Evolutionary conservation across 768 basidiomycete genomes (phyloP).

Genomic region (Lenzites betulinus): DNA sequence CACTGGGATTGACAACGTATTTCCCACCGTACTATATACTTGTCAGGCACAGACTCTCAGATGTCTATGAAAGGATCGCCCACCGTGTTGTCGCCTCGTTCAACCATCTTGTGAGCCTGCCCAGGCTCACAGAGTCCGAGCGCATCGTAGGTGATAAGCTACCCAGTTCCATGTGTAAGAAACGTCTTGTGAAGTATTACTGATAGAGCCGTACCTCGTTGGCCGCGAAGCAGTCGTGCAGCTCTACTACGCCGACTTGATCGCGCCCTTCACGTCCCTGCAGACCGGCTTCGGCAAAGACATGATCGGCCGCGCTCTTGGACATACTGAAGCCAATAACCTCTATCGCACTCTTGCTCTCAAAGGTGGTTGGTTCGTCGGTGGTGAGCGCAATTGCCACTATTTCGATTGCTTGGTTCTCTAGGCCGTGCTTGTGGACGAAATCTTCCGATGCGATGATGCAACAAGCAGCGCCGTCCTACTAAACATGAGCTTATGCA

Average conservation of each 20-base stretch:
- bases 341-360: slow-evolving; percentile 73
- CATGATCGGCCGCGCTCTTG: slow-evolving; percentile 63
- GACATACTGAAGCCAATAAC: slow-evolving; percentile 83
- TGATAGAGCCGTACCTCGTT: slow-evolving; percentile 76
- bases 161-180: neutral
- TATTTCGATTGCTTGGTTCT: slow-evolving; percentile 88
- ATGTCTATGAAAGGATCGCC: slow-evolving; percentile 22
- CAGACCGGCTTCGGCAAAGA: slow-evolving; percentile 73
- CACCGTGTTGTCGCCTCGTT: slow-evolving; percentile 78
- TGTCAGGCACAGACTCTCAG: neutral
- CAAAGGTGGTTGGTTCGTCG: slow-evolving; percentile 65
- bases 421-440: slow-evolving; percentile 66
- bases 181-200: too few species aligned
- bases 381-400: slow-evolving; percentile 66
- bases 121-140: slow-evolving; percentile 68
- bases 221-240: slow-evolving; percentile 85
- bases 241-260: slow-evolving; percentile 80
- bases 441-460: slow-evolving; percentile 80
- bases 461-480: slow-evolving; percentile 79
- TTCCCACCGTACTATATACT: slow-evolving; percentile 72
- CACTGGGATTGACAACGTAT: slow-evolving; percentile 82
- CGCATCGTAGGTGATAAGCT: slow-evolving; percentile 84
- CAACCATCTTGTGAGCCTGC: slow-evolving; percentile 74
- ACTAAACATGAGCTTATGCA: neutral
- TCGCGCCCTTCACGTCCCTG: slow-evolving; percentile 61